Evolutionary conservation across 306 rosid species (phyloP).

Genomic region (Boehmeria nivea): DNA sequence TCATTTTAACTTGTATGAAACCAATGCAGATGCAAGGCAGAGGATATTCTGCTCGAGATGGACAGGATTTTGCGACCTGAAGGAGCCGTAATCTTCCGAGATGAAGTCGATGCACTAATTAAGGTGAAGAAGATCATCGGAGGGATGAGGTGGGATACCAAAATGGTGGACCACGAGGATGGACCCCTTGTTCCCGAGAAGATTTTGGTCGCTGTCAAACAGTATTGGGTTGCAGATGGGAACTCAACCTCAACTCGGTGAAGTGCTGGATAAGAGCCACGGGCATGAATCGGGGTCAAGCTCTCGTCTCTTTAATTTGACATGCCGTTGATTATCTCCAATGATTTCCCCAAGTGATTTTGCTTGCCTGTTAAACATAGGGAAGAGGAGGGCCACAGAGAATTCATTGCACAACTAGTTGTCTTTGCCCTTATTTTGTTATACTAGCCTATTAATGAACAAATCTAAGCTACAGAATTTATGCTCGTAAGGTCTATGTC

Average conservation of each 20-base stretch:
- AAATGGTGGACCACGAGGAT: conserved; percentile 94
- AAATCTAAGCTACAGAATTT: conserved; percentile 15
- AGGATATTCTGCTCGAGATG: conserved; percentile 94
- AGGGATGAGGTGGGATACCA: conserved; percentile 91
- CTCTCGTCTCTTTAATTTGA: conserved; percentile 17
- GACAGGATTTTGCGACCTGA: conserved; percentile 88
- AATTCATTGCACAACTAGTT: conserved; percentile 16
- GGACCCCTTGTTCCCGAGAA: conserved; percentile 93
- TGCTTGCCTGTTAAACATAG: conserved; percentile 18
- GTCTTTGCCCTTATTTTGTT: conserved; percentile 8
- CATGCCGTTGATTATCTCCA: conserved; percentile 22
- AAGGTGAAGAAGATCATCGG: conserved; percentile 70
- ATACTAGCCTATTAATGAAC: conserved; percentile 27
- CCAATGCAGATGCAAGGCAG: conserved; percentile 61
- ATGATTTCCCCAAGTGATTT: conserved; percentile 26
- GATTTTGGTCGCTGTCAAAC: conserved; percentile 85
- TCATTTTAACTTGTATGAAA: too few relatives aligned
- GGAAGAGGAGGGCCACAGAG: conserved; percentile 16
- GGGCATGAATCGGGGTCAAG: conserved; percentile 12
- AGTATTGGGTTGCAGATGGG: conserved; percentile 75
- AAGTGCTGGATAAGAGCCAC: conserved; percentile 9
- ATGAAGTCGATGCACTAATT: conserved; percentile 61
- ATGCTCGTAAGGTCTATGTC: conserved; percentile 24
- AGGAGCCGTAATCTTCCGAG: conserved; percentile 88
- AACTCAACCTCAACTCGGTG: conserved; percentile 60